phyloP scores from a whole-genome alignment of 1,284 basidiomycete species.

The Meira nashicola region DNA sequence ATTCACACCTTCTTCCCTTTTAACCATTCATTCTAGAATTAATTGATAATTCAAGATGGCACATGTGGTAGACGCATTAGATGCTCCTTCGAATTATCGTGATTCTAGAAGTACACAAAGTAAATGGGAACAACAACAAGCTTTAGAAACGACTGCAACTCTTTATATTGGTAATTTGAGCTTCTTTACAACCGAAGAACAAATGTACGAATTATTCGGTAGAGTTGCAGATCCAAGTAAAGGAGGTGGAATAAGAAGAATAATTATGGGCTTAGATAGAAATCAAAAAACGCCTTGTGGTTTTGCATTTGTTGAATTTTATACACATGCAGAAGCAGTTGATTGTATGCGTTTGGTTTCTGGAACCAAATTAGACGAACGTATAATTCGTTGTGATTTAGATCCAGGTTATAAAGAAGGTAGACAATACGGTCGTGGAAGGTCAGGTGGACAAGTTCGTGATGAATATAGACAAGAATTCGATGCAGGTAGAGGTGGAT shows the following conservation, averaged over 20 bases:
- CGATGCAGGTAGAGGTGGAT: slow-evolving; percentile 75
- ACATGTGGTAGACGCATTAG: slow-evolving; percentile 16
- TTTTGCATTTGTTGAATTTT: slow-evolving; percentile 99
- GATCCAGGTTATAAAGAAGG: slow-evolving; percentile 98
- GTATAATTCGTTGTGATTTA: slow-evolving; percentile 94
- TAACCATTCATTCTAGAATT: too few species aligned
- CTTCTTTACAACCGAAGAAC: slow-evolving; percentile 85
- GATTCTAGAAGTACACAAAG: slow-evolving; percentile 51
- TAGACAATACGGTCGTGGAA: slow-evolving; percentile 91
- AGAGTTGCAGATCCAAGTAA: slow-evolving; percentile 83
- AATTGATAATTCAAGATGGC: too few species aligned
- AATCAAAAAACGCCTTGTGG: slow-evolving; percentile 98
- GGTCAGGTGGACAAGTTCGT: slow-evolving; percentile 84
- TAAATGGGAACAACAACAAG: slow-evolving; percentile 55
- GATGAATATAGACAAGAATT: slow-evolving; percentile 98
- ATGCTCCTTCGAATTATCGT: slow-evolving; percentile 36
- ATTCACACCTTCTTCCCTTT: neutral
- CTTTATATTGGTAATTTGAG: slow-evolving; percentile 65
- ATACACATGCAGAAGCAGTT: slow-evolving; percentile 88
- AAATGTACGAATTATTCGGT: slow-evolving; percentile 96
- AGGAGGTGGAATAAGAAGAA: slow-evolving; percentile 92
- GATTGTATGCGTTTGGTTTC: slow-evolving; percentile 89
- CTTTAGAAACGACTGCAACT: slow-evolving; percentile 57
- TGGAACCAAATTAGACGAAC: slow-evolving; percentile 97
- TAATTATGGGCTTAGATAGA: slow-evolving; percentile 98